Percentiles rank a stretch among this genome's conserved stretches.
Evolutionary conservation across 2,329 filamentous ascomycete species (phyloP).

Genomic region (Hymenoscyphus repandus): DNA sequence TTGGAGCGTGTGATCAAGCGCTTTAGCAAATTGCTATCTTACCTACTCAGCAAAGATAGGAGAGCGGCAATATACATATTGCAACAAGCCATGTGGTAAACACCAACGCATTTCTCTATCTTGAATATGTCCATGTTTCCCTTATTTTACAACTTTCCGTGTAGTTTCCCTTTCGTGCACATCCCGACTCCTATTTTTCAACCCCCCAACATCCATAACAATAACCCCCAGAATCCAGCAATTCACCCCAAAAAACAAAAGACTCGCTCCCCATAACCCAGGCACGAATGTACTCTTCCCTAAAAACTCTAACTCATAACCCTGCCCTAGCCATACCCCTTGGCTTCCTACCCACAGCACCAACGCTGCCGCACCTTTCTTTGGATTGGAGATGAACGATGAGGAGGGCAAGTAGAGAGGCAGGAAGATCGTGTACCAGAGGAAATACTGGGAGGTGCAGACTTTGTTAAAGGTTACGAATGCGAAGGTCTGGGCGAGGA

Average conservation of each 20-base stretch:
- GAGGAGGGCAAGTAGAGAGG: constrained; percentile 85
- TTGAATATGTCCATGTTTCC: too few species aligned
- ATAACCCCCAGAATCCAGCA: constrained; percentile 82
- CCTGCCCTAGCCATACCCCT: constrained; percentile 70
- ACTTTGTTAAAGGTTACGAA: constrained; percentile 99
- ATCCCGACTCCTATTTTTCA: background rate
- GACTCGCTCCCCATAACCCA: constrained; percentile 69
- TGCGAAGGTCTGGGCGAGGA: constrained; percentile 93
- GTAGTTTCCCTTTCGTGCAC: background rate
- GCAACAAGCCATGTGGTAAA: too few species aligned
- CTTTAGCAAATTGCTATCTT: too few species aligned
- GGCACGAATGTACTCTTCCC: constrained; percentile 80
- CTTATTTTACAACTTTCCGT: background rate
- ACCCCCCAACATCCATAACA: constrained; percentile 52
- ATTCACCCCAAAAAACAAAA: constrained; percentile 81
- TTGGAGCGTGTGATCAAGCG: too few species aligned
- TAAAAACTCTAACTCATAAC: constrained; percentile 71
- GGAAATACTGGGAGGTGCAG: constrained; percentile 87
- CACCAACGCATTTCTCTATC: too few species aligned
- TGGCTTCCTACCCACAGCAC: constrained; percentile 72
- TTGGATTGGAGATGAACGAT: constrained; percentile 56
- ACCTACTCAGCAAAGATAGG: too few species aligned
- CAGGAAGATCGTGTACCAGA: constrained; percentile 95
- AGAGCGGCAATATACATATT: too few species aligned
- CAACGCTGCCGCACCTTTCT: constrained; percentile 60